Base-by-base conservation (phyloP, 371 early-diverging fungal genomes). In the Mucor circinelloides region DNA sequence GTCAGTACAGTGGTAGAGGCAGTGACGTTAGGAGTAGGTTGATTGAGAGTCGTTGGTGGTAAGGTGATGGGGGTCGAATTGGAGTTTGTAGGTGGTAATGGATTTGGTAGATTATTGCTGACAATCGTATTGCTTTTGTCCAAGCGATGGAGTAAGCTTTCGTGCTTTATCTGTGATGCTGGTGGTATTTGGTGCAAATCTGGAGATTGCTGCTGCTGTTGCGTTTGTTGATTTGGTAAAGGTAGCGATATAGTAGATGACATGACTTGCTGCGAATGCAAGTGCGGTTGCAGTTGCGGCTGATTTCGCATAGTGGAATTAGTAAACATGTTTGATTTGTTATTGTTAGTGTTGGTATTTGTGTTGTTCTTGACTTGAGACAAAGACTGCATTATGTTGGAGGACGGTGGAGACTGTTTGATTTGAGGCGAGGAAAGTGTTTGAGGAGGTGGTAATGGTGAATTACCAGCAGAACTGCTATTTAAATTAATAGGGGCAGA, bases 281-380 rank as follows among this genome's bases (percentile, higher is more conserved):
- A 32, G 34, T 42, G 55, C 17, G 64, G 57, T 30, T 60, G 38
- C 10, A 77, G 57, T 70, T 71, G 66, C 44, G 77, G 63, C 70
- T 74, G 77, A 34, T 67, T 63, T 30, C 74, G 71, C 66, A 77
- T 62, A 50, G 17, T 32, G 5, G 54, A 34, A n/a, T 52, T 66
- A 44, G n/a, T 61, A 25, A 19, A 19, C 36, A 9, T 50, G 63
- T 36, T 38, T 42, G 62, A 69, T 21, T 67, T 70, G 31, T 15
- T 52, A 30, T 56, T 54, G 7, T 38, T 56, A 8, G 9, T 21
- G 40, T 60, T 40, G 27, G 38, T 28, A 10, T 30, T 32, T 13
- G 34, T 48, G 9, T 30, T 63, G 19, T 42, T 63, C 10, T 56
- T 56, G 6, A 40, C 63, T 38, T 63, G 63, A 8, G 63, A 50